Evolutionary conservation across 75 land plant species (phyloP).

Genomic region (Cupressus sempervirens): DNA sequence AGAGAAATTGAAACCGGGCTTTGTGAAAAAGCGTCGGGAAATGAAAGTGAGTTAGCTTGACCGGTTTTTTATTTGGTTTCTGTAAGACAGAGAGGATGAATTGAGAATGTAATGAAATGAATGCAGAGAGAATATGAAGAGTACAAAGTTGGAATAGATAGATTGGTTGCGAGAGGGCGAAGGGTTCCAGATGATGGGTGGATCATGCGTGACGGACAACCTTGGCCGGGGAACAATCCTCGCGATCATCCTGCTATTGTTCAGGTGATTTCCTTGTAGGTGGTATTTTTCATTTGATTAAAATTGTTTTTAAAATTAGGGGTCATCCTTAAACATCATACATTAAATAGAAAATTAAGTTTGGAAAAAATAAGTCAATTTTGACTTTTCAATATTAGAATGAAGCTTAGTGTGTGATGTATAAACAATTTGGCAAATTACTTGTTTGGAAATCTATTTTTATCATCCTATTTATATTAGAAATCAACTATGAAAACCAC

Average conservation of each 20-base stretch:
- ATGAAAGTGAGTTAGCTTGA: slow-evolving; percentile 49
- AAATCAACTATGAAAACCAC: too few relatives aligned
- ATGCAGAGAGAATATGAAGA: slow-evolving; percentile 79
- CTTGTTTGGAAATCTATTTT: too few relatives aligned
- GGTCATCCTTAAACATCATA: too few relatives aligned
- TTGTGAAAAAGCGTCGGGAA: slow-evolving; percentile 41
- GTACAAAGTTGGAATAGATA: slow-evolving; percentile 67
- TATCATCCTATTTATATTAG: too few relatives aligned
- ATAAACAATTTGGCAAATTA: too few relatives aligned
- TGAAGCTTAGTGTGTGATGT: too few relatives aligned
- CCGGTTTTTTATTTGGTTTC: neutral
- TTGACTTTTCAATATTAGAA: too few relatives aligned
- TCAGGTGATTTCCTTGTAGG: slow-evolving; percentile 2
- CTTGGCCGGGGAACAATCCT: slow-evolving; percentile 84
- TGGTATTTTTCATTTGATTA: too few relatives aligned
- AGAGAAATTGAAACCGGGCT: slow-evolving; percentile 56
- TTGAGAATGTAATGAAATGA: neutral
- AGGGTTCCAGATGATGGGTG: slow-evolving; percentile 87
- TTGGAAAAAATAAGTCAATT: too few relatives aligned
- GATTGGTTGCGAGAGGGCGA: slow-evolving; percentile 60
- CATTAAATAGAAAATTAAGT: too few relatives aligned
- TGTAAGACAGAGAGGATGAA: neutral
- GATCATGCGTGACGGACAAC: slow-evolving; percentile 95
- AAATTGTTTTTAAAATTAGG: too few relatives aligned
- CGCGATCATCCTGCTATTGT: slow-evolving; percentile 81